A percentile compares a stretch with the other conserved stretches of the same genome.
These are phyloP conservation scores for Candida endomychidarum DNA, from an alignment of 805 yeast species.

Conservation along the genomic window DNA sequence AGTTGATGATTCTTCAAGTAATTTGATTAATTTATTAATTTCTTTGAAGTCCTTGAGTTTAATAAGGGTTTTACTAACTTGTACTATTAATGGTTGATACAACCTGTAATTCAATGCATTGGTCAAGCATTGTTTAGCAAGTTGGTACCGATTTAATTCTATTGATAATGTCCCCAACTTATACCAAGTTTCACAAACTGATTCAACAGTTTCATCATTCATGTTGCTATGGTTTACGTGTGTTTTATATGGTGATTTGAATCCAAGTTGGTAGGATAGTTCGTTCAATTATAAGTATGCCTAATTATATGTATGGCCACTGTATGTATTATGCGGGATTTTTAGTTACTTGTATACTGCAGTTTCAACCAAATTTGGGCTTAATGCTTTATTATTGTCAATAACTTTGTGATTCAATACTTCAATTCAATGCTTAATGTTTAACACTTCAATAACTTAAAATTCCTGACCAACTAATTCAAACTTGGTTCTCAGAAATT, in stretches of 20 bases:
- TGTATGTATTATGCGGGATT: not conserved
- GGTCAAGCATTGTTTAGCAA: constrained; percentile 12
- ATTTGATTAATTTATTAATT: constrained; percentile 1
- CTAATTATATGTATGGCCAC: no score
- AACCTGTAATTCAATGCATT: constrained; percentile 10
- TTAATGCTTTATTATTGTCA: not conserved
- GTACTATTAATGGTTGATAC: not conserved
- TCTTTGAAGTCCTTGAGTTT: constrained; percentile 1
- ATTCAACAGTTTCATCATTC: constrained; percentile 5
- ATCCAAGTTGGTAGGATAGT: no score
- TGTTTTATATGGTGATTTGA: no score
- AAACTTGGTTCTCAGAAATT: constrained; percentile 5
- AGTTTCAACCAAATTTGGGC: no score
- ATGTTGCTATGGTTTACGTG: not conserved
- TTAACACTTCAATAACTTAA: constrained; percentile 1
- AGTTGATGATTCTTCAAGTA: constrained; percentile 1
- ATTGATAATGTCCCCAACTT: constrained; percentile 11
- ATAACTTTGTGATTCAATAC: no score
- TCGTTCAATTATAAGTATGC: no score
- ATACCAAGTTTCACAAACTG: constrained; percentile 12
- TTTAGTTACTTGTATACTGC: no score
- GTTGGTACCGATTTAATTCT: constrained; percentile 8
- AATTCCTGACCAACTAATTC: constrained; percentile 2
- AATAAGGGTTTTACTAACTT: not conserved
- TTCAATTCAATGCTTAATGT: no score